Percentiles rank a stretch among this genome's conserved stretches.
phyloP scores from a whole-genome alignment of 768 basidiomycete genomes.

The Calocybe indica region DNA sequence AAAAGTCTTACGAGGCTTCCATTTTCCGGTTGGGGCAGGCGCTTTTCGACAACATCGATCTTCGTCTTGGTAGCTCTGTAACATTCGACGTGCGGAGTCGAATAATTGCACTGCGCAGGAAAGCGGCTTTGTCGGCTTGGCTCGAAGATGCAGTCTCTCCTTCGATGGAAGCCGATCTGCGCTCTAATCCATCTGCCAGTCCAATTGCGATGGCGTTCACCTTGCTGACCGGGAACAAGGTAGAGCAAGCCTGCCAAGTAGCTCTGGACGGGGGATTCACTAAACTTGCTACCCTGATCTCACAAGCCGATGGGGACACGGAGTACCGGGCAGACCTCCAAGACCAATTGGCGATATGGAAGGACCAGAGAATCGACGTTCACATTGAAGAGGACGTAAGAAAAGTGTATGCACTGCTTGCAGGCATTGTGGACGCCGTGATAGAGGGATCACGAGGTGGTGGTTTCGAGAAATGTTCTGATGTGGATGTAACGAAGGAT shows the following conservation, averaged over 20 bases:
- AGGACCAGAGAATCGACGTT: constrained; percentile 63
- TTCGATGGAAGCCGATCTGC: constrained; percentile 66
- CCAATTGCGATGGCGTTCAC: constrained; percentile 59
- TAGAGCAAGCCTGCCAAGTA: constrained; percentile 72
- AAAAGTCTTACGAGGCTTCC: constrained; percentile 67
- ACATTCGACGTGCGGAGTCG: constrained; percentile 60
- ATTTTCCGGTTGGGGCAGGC: constrained; percentile 87
- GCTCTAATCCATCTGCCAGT: constrained; percentile 27
- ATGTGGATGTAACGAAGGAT: constrained; percentile 59
- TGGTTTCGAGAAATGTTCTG: constrained; percentile 43
- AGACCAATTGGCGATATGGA: constrained; percentile 80
- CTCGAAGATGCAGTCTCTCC: constrained; percentile 67
- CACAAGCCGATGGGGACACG: constrained; percentile 78
- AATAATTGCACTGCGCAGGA: constrained; percentile 60
- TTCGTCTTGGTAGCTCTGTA: constrained; percentile 47
- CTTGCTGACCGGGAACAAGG: constrained; percentile 80
- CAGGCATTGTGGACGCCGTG: constrained; percentile 59
- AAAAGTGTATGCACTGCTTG: constrained; percentile 78
- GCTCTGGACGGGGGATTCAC: constrained; percentile 74
- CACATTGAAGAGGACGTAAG: constrained; percentile 64
- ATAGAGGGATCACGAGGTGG: constrained; percentile 49
- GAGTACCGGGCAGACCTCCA: constrained; percentile 68
- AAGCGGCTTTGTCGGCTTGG: constrained; percentile 81
- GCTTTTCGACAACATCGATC: constrained; percentile 81
- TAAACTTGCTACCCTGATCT: constrained; percentile 83